Conservation (phyloP, 2,329 filamentous ascomycete species). For the Stagonosporopsis cucurbitacearum region DNA sequence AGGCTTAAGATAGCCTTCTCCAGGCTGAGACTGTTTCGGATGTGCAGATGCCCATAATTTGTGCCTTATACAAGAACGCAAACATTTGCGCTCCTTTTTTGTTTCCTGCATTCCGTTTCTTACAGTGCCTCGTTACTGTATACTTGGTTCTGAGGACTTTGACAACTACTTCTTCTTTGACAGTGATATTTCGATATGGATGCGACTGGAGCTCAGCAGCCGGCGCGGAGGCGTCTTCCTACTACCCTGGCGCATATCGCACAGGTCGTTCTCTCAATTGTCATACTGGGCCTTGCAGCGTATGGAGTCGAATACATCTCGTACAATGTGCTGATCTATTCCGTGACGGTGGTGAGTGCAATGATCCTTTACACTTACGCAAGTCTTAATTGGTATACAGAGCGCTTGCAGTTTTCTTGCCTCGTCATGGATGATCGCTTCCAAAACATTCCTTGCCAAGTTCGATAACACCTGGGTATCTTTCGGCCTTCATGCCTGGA, state of each 20-base stretch:
- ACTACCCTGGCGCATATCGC: constrained; percentile 29
- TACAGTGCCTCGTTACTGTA: neutral
- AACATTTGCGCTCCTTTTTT: constrained; percentile 9
- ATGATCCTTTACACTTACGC: neutral
- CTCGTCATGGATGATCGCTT: constrained; percentile 19
- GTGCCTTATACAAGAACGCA: constrained; percentile 15
- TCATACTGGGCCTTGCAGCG: constrained; percentile 57
- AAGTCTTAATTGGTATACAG: constrained; percentile 28
- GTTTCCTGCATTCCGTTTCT: constrained; percentile 3
- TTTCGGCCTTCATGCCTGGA: constrained; percentile 59
- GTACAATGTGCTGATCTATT: constrained; percentile 51
- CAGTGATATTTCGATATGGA: constrained; percentile 13
- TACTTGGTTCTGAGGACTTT: constrained; percentile 7
- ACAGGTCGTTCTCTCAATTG: constrained; percentile 51
- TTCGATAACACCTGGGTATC: constrained; percentile 63
- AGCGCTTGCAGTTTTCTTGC: constrained; percentile 56
- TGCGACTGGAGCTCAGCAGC: constrained; percentile 5
- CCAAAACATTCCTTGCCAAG: constrained; percentile 16
- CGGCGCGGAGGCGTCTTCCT: constrained; percentile 13
- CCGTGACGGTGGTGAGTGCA: constrained; percentile 23
- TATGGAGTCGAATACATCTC: constrained; percentile 52
- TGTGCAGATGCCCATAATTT: neutral
- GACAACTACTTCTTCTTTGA: constrained; percentile 5
- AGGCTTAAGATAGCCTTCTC: constrained; percentile 8
- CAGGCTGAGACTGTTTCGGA: constrained; percentile 17